Percentiles rank a stretch among this genome's conserved stretches.
Conservation (phyloP, 148 eudicot genomes). For the Vaccinium corymbosum region DNA sequence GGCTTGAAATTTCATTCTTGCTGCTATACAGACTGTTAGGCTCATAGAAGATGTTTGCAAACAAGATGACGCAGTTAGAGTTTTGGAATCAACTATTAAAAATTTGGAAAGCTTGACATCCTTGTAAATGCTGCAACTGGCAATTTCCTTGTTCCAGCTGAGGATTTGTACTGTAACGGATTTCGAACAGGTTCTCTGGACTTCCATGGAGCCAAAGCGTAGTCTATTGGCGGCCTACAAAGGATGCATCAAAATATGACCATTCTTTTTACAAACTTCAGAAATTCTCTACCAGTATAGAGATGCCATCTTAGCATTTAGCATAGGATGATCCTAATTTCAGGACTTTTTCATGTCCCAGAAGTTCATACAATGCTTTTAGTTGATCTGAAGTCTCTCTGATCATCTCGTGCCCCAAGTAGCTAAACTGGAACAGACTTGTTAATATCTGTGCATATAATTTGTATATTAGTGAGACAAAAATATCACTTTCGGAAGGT, state of each 20-base stretch:
- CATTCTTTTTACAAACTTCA: neutral
- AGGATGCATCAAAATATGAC: neutral
- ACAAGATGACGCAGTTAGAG: slow-evolving; percentile 52
- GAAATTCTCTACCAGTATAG: neutral
- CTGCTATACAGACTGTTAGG: slow-evolving; percentile 47
- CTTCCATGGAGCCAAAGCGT: neutral
- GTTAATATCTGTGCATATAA: neutral
- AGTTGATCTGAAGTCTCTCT: neutral
- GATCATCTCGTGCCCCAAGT: neutral
- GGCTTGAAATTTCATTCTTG: neutral
- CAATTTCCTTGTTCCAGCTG: slow-evolving; percentile 67
- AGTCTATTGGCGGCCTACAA: neutral
- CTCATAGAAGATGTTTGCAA: slow-evolving; percentile 73
- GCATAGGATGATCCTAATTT: too few species aligned
- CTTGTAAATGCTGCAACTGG: slow-evolving; percentile 89
- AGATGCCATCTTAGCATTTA: neutral
- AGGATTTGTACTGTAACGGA: slow-evolving; percentile 70
- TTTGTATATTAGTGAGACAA: too few species aligned
- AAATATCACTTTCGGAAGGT: neutral
- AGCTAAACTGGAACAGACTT: neutral
- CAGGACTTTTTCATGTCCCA: neutral
- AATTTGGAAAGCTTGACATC: slow-evolving; percentile 68
- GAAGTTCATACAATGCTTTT: neutral
- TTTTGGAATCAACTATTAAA: slow-evolving; percentile 51
- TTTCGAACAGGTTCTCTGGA: slow-evolving; percentile 56